These are phyloP conservation scores for Alectoria sarmentosa DNA, from an alignment of 495 filamentous ascomycete species.

Conservation along the genomic window DNA sequence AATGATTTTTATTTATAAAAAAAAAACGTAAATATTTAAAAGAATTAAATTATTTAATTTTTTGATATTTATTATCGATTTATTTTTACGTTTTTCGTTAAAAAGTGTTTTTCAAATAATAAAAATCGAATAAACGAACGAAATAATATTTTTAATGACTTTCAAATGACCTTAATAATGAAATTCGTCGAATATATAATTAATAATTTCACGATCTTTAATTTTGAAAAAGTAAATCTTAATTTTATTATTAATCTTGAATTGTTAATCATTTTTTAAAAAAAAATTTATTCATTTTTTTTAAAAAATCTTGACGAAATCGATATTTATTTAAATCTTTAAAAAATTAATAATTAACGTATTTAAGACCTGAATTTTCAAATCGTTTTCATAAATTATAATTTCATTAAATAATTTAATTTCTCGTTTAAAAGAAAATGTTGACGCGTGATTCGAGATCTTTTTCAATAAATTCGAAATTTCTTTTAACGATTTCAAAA, in stretches of 20 bases:
- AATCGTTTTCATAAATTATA: no score
- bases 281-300: constrained; percentile 6
- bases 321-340: neutral
- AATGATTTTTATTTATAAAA: neutral
- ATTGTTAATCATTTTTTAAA: no score
- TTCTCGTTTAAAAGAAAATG: no score
- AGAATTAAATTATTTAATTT: constrained; percentile 6
- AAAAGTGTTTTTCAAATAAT: no score
- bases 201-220: neutral
- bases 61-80: no score
- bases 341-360: neutral
- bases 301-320: constrained; percentile 1
- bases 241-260: neutral
- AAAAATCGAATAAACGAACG: no score
- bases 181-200: neutral
- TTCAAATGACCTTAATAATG: neutral
- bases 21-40: neutral
- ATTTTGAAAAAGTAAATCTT: neutral
- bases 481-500: neutral
- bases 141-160: neutral
- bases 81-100: no score
- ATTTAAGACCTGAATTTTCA: neutral
- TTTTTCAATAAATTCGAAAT: neutral
- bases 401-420: no score
- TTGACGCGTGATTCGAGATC: neutral